Evolutionary conservation across 1,284 basidiomycete species (phyloP).

Genomic region (Phenoliferia sp.): DNA sequence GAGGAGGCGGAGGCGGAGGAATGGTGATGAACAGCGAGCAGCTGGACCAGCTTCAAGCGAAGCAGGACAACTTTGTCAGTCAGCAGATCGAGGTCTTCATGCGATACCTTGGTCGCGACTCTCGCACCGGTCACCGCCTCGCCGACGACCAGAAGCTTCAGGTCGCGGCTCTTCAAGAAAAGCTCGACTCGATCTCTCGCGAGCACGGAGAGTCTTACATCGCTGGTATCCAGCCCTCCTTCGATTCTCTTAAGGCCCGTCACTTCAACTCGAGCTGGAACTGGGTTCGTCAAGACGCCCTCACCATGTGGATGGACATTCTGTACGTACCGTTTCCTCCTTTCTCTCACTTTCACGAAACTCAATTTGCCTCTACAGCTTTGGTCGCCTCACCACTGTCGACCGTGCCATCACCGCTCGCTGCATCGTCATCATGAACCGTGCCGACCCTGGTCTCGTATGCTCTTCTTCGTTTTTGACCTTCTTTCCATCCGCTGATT

Average conservation of each 20-base stretch:
- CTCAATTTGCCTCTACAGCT: constrained; percentile 45
- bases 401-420: constrained; percentile 84
- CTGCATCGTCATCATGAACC: constrained; percentile 95
- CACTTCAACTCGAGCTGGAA: constrained; percentile 99
- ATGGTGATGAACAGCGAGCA: constrained; percentile 92
- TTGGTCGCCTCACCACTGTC: constrained; percentile 85
- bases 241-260: constrained; percentile 91
- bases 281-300: constrained; percentile 85
- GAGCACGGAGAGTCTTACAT: constrained; percentile 92
- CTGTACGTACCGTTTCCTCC: constrained; percentile 47
- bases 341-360: background rate
- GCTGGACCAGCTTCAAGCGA: constrained; percentile 90
- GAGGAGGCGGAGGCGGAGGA: constrained; percentile 37
- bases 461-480: background rate
- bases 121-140: constrained; percentile 81
- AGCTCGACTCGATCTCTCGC: constrained; percentile 77
- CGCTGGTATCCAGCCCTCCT: constrained; percentile 88
- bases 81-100: constrained; percentile 94
- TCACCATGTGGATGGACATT: constrained; percentile 96
- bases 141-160: constrained; percentile 79
- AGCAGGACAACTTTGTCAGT: constrained; percentile 85
- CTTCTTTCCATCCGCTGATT: background rate
- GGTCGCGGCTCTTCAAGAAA: constrained; percentile 68
- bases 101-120: constrained; percentile 91
- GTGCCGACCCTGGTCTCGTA: constrained; percentile 83